Evolutionary conservation across 306 rosid genomes (phyloP), one percentile per base, ranked within the genome.

Genomic region (Herpetospermum pedunculosum): DNA sequence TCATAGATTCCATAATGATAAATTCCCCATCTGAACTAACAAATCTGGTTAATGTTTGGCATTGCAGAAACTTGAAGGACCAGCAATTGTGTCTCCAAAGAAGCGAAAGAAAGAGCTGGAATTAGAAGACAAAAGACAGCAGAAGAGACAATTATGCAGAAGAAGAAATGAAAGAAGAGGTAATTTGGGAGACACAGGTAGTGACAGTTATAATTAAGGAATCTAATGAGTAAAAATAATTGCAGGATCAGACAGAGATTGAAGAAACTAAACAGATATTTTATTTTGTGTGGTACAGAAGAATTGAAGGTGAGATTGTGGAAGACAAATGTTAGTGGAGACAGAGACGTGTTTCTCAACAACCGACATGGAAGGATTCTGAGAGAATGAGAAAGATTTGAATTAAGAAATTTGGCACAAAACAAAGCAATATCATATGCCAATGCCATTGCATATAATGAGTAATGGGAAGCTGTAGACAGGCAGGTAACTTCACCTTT

Each of bases 331-430:
- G 53, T 67, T 67, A 67, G 73, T 67, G 73, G 73, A 43, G 21
- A 43, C 37, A 25, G 73, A 41, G n/a, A 30, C 41, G 34, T 67
- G 73, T 46, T 67, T 67, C 73, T 67, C 35, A 68, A 68, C 73
- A 25, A 14, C 37, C 35, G 53, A 68, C 73, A 68, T 68, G 6
- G 73, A 26, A 38, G 53, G 53, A 68, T 43, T 68, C 13, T 44
- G 13, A 13, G 73, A 26, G n/a, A 68, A 41, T 41, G 53, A 68
- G 73, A 13, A 14, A 68, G 53, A 41, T 68, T 59, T 59, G 15
- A 9, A 30, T n/a, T 59, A 18, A 14, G 37, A 6, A 29, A 29
- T 1, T 8, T 19, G 19, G 52, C 6, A 44, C 6, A 44, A 44
- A 44, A 14, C n/a, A 44, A 10, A 11, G 13, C 6, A 1, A 11